A percentile compares a stretch with the other conserved stretches of the same genome.
These are phyloP conservation scores for Mortierella sp. DNA, from an alignment of 371 early-diverging fungal genomes.

Conservation along the genomic window DNA sequence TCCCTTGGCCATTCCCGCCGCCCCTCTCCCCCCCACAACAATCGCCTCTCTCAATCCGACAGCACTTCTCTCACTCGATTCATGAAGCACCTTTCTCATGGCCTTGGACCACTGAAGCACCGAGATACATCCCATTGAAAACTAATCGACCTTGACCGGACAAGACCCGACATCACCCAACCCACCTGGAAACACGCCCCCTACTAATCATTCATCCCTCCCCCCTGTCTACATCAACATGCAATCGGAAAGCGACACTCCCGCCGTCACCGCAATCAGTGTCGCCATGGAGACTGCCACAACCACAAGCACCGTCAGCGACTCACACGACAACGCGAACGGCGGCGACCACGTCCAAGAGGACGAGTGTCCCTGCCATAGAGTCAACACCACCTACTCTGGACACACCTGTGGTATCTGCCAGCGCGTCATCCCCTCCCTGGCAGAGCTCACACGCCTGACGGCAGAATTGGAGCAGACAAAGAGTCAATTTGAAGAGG, in stretches of 20 bases:
- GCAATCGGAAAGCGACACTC: constrained; percentile 1
- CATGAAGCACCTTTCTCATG: no score
- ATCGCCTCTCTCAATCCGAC: no score
- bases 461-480: constrained; percentile 59
- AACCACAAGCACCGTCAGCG: neutral
- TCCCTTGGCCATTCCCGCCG: no score
- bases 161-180: no score
- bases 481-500: constrained; percentile 57
- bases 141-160: no score
- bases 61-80: no score
- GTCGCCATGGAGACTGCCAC: neutral
- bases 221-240: neutral
- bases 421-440: constrained; percentile 62
- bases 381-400: constrained; percentile 11
- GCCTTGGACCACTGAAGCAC: no score
- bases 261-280: neutral
- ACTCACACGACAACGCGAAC: neutral
- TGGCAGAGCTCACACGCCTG: constrained; percentile 60
- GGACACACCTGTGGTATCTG: constrained; percentile 61
- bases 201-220: no score
- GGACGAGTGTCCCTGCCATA: constrained; percentile 39
- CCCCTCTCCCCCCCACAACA: no score
- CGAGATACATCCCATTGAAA: no score
- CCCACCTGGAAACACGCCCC: no score
- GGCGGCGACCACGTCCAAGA: constrained; percentile 2